phyloP scores from a whole-genome alignment of 257 asterid genomes.

The Salvia rosmarinus region DNA sequence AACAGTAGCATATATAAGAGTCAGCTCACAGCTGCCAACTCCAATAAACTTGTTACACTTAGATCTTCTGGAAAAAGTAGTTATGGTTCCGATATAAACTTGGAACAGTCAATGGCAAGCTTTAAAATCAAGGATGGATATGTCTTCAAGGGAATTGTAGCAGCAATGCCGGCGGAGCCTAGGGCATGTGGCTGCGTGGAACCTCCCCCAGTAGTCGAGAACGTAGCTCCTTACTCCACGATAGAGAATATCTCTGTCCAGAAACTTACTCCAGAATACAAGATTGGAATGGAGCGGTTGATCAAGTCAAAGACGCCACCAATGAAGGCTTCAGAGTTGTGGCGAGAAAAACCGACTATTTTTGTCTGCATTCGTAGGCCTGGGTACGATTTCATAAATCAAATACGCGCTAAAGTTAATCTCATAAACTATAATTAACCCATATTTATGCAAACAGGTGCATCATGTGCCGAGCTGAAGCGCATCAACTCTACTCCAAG shows the following conservation, averaged over 20 bases:
- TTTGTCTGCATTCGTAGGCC: constrained; percentile 86
- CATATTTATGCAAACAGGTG: constrained; percentile 41
- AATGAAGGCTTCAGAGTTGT: constrained; percentile 72
- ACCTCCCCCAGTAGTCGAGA: constrained; percentile 62
- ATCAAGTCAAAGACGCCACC: constrained; percentile 68
- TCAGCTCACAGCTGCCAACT: constrained; percentile 39
- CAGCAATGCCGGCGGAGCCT: constrained; percentile 71
- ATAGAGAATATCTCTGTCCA: constrained; percentile 69
- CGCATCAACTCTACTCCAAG: constrained; percentile 77
- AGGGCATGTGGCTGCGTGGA: constrained; percentile 78
- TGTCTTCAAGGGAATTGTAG: constrained; percentile 71
- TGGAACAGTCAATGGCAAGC: constrained; percentile 69
- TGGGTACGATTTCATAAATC: constrained; percentile 52
- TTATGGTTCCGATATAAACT: constrained; percentile 36
- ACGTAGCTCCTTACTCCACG: constrained; percentile 68
- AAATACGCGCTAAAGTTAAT: no score
- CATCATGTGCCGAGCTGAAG: constrained; percentile 95
- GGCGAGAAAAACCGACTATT: constrained; percentile 76
- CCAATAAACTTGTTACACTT: constrained; percentile 43
- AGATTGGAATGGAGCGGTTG: constrained; percentile 70
- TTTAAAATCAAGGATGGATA: constrained; percentile 69
- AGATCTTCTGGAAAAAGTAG: constrained; percentile 43
- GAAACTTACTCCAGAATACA: constrained; percentile 70
- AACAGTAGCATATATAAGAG: constrained; percentile 47
- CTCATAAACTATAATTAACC: no score